phyloP scores from a whole-genome alignment of 2,329 filamentous ascomycete genomes.

The Penicillium sclerotiorum region DNA sequence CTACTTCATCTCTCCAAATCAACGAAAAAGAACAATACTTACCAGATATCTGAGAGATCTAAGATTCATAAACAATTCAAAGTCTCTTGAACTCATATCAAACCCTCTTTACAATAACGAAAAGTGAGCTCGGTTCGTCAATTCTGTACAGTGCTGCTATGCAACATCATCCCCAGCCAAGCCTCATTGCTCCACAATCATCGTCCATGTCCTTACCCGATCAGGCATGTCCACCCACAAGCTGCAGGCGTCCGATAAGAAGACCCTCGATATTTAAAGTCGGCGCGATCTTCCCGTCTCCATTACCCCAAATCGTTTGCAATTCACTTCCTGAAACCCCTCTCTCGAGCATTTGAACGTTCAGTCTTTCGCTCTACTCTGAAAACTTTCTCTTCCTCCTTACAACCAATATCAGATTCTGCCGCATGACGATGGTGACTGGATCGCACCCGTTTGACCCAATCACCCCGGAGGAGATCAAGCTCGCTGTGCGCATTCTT shows the following conservation, averaged over 20 bases:
- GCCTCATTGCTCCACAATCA: constrained; percentile 1
- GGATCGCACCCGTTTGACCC: constrained; percentile 41
- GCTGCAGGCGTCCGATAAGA: constrained; percentile 19
- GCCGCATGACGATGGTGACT: constrained; percentile 17
- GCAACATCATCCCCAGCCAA: constrained; percentile 1
- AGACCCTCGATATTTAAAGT: constrained; percentile 13
- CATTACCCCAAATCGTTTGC: neutral
- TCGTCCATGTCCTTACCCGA: constrained; percentile 20
- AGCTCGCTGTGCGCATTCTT: constrained; percentile 38
- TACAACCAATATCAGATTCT: neutral
- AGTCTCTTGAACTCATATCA: too few relatives aligned
- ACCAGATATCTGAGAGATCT: too few relatives aligned
- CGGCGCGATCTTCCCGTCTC: constrained; percentile 3
- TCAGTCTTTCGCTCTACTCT: too few relatives aligned
- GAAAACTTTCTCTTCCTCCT: neutral
- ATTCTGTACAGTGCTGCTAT: too few relatives aligned
- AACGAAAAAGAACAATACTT: too few relatives aligned
- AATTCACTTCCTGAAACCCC: too few relatives aligned
- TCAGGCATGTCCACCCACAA: constrained; percentile 33
- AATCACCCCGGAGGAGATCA: constrained; percentile 41
- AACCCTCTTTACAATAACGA: too few relatives aligned
- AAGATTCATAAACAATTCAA: too few relatives aligned
- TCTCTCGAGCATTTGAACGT: too few relatives aligned
- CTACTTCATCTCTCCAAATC: too few relatives aligned
- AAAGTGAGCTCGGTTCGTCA: too few relatives aligned